Evolutionary conservation across 805 yeast genomes (phyloP).

Genomic region (Kodamaea restingae): DNA sequence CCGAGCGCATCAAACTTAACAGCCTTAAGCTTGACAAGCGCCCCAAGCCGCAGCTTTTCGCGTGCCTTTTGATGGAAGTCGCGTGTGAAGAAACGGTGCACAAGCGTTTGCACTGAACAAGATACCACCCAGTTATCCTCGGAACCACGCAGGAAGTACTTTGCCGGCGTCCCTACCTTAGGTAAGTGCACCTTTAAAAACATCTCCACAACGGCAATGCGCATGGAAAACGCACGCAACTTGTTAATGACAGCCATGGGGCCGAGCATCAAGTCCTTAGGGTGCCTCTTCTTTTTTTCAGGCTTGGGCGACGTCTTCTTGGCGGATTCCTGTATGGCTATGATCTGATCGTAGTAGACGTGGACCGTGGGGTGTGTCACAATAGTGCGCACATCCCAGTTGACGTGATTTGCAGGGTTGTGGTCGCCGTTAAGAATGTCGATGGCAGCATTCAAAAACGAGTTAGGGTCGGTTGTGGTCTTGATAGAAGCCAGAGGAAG

Average conservation of each 20-base stretch:
- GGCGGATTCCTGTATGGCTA: slow-evolving; percentile 1
- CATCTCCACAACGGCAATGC: slow-evolving; percentile 30
- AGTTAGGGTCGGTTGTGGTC: slow-evolving; percentile 18
- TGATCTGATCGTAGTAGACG: slow-evolving; percentile 36
- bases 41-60: slow-evolving; percentile 10
- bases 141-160: slow-evolving; percentile 18
- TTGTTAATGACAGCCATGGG: slow-evolving; percentile 8
- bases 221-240: slow-evolving; percentile 18
- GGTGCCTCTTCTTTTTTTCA: background rate
- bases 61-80: slow-evolving; percentile 13
- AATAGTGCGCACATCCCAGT: slow-evolving; percentile 18
- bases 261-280: slow-evolving; percentile 1
- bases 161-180: slow-evolving; percentile 14
- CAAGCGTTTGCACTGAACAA: slow-evolving; percentile 20
- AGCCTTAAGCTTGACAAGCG: slow-evolving; percentile 28
- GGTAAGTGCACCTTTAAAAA: slow-evolving; percentile 30
- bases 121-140: slow-evolving; percentile 21
- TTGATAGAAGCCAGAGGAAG: slow-evolving; percentile 33
- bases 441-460: slow-evolving; percentile 19
- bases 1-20: slow-evolving; percentile 29
- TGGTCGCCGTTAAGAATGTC: slow-evolving; percentile 12
- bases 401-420: slow-evolving; percentile 11
- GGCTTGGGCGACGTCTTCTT: slow-evolving; percentile 2
- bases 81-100: slow-evolving; percentile 26
- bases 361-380: slow-evolving; percentile 34